Percentiles rank a stretch among this genome's conserved stretches.
Evolutionary conservation across 768 basidiomycete genomes (phyloP).

Genomic region (Neoboletus magnificus): DNA sequence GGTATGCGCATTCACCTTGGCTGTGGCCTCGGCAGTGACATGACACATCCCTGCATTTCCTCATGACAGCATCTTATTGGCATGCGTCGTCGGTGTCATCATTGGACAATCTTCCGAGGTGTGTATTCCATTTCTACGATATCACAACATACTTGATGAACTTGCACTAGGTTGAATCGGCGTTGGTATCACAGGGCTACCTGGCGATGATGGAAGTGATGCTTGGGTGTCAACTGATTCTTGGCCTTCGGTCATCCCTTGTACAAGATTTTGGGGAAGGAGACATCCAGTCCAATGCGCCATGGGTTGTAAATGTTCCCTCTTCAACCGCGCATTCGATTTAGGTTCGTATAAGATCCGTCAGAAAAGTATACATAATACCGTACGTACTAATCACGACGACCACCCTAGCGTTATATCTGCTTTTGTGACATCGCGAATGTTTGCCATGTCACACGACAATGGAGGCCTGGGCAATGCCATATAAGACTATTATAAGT

Average conservation of each 20-base stretch:
- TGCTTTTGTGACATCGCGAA: too few species aligned
- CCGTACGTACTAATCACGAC: too few species aligned
- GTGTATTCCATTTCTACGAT: neutral
- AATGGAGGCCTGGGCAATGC: too few species aligned
- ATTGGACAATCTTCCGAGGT: neutral
- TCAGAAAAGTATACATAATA: too few species aligned
- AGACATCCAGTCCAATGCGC: neutral
- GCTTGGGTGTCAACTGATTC: conserved; percentile 9
- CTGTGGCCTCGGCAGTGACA: neutral
- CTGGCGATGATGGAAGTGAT: conserved; percentile 3
- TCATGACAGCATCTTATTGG: conserved; percentile 10
- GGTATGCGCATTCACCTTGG: conserved; percentile 1
- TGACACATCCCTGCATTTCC: neutral
- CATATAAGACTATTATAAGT: too few species aligned
- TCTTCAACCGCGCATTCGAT: neutral
- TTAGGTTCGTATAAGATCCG: neutral
- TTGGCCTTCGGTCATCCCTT: conserved; percentile 4
- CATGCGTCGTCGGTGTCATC: neutral
- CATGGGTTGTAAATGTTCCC: neutral
- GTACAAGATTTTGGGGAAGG: neutral
- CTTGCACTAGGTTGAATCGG: conserved; percentile 1
- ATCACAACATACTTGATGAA: neutral
- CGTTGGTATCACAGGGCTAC: conserved; percentile 1
- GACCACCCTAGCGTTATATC: too few species aligned
- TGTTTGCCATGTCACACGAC: too few species aligned